phyloP scores from a whole-genome alignment of 2,329 filamentous ascomycete genomes.

The Alternaria sp. region DNA sequence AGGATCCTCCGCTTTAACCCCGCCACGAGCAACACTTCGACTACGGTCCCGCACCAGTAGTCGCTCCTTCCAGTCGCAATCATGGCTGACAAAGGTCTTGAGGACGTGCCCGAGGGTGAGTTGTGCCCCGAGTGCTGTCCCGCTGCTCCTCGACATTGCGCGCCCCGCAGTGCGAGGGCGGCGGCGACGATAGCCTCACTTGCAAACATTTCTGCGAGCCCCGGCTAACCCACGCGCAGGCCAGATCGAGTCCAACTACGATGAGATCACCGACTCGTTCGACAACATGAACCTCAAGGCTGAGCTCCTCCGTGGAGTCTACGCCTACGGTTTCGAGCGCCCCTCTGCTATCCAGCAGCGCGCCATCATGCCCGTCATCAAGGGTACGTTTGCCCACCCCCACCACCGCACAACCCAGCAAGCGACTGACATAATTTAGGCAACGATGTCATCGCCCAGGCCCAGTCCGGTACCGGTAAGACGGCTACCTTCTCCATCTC shows the following conservation, averaged over 20 bases:
- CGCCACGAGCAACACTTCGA: conserved; percentile 46
- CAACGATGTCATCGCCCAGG: conserved; percentile 99
- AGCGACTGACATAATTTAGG: conserved; percentile 55
- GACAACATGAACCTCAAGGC: conserved; percentile 97
- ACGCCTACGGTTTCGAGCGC: conserved; percentile 99
- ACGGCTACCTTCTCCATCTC: conserved; percentile 99
- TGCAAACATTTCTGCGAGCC: conserved; percentile 2
- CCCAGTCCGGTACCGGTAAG: conserved; percentile 99
- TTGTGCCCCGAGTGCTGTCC: conserved; percentile 35
- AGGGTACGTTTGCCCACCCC: conserved; percentile 68
- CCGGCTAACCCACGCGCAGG: conserved; percentile 61
- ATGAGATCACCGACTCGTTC: conserved; percentile 99
- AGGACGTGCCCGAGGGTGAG: conserved; percentile 95
- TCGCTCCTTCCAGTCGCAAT: conserved; percentile 72
- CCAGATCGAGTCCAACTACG: conserved; percentile 99
- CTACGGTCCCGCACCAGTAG: conserved; percentile 71
- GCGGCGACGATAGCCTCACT: conserved; percentile 7
- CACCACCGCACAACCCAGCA: background rate
- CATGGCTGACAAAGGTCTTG: conserved; percentile 99
- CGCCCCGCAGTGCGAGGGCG: conserved; percentile 18
- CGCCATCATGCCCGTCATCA: conserved; percentile 99
- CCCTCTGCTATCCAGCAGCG: conserved; percentile 99
- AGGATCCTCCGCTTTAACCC: conserved; percentile 52
- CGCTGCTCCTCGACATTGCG: conserved; percentile 7
- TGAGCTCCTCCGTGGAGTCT: conserved; percentile 97